Base-by-base conservation (phyloP, 345 rosid genomes). In the Fremontodendron californicum region DNA sequence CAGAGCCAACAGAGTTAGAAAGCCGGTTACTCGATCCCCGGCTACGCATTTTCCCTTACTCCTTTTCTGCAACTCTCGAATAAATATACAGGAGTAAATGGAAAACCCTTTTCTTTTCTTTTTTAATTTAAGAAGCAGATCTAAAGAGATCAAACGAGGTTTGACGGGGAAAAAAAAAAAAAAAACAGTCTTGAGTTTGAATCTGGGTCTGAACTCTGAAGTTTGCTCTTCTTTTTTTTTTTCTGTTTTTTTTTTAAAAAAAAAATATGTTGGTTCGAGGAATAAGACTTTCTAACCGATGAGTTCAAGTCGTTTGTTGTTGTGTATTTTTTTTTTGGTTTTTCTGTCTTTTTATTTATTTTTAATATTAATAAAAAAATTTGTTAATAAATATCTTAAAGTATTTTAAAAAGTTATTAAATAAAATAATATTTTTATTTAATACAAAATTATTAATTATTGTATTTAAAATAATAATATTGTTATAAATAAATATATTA, bases 11-110 rank as follows among this genome's bases (percentile, higher is more conserved):
- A 40, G 71, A 73, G 12, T 31, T 67, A 35, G 74, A 58, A 7
- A 74, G 70, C 83, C 86, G 82, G 82, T 69, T 79, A 75, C 75
- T 73, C 2, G 84, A 76, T 55, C 77, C 84, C 65, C 81, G 81
- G 81, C 79, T 76, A 62, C 70, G 80, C 88, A 83, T 86, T 80
- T 64, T 65, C 29, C 49, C 48, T 48, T 3, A 8, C 9, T n/a
- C 51, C 5, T 9, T 55, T 52, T 33, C 7, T 19, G 2, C 45
- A 61, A 55, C 2, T 4, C 45, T 4, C 40, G 25, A 29, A 74
- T 5, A 16, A 45, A 49, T n/a, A n/a, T n/a, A 10, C 18, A 19
- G 12, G 65, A 73, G 21, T n/a, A 5, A 75, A 75, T n/a, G 8
- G 48, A n/a, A 74, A 42, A 23, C 31, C 4, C 52, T 43, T 29